These are phyloP conservation scores for Murraya paniculata DNA, from an alignment of 345 rosid species.

Conservation along the genomic window DNA sequence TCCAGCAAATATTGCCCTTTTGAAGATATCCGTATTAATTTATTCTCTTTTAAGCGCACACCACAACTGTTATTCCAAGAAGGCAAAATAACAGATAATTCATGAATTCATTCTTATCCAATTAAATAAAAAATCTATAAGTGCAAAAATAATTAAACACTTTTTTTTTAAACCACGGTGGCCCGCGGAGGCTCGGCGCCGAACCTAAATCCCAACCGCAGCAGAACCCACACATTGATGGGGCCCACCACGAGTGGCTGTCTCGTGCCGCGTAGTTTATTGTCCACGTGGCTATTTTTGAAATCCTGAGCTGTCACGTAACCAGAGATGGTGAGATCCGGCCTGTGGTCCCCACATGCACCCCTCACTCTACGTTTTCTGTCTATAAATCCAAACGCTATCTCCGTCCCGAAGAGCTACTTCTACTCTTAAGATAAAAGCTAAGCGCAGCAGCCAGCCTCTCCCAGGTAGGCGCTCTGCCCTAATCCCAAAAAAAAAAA, in stretches of 20 bases:
- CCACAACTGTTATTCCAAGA: background rate
- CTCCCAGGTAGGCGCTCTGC: conserved; percentile 13
- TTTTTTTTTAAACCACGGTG: background rate
- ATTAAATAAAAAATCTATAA: no score
- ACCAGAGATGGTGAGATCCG: background rate
- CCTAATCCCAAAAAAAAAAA: background rate
- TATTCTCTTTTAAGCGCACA: background rate
- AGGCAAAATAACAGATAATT: background rate
- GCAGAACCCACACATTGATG: background rate
- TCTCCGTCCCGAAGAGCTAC: background rate
- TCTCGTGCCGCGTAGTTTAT: conserved; percentile 54
- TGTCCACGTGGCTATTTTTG: conserved; percentile 35
- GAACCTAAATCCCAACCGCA: conserved; percentile 20
- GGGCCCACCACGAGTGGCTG: conserved; percentile 58
- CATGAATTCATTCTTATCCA: no score
- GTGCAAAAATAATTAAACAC: no score
- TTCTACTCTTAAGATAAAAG: background rate
- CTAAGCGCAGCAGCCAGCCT: background rate
- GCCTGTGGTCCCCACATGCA: conserved; percentile 24
- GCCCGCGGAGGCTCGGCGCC: conserved; percentile 42
- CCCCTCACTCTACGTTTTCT: conserved; percentile 5
- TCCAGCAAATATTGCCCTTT: background rate
- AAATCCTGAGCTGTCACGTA: conserved; percentile 28
- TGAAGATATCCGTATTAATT: background rate
- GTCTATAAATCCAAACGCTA: conserved; percentile 30